Percentiles rank a stretch among this genome's conserved stretches.
Conservation (phyloP, 2,329 filamentous ascomycete species). For the Neophaeococcomyces mojaviensis region DNA sequence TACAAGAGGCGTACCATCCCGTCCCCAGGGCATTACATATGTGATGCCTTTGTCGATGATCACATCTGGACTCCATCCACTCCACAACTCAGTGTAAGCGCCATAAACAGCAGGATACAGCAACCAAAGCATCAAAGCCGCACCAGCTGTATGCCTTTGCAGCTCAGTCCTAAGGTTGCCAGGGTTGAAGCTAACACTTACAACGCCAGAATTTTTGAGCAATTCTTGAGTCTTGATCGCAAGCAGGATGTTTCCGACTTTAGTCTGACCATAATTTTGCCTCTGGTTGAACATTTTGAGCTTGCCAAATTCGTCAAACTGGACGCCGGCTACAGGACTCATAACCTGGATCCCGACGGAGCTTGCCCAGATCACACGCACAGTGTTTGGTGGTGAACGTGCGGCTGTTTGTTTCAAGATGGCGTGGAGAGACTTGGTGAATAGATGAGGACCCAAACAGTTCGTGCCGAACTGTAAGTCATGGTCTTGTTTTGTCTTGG, state of each 20-base stretch:
- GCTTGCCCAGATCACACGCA: constrained; percentile 28
- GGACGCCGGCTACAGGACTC: constrained; percentile 6
- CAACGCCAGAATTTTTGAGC: constrained; percentile 24
- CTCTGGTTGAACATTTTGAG: constrained; percentile 17
- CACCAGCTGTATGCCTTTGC: constrained; percentile 23
- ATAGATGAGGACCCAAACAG: constrained; percentile 31
- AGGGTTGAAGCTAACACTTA: constrained; percentile 34
- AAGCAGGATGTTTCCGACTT: constrained; percentile 28
- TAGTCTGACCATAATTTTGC: constrained; percentile 30
- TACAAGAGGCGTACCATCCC: constrained; percentile 13
- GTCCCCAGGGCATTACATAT: constrained; percentile 44
- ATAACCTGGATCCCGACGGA: constrained; percentile 10
- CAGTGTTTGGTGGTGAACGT: constrained; percentile 20
- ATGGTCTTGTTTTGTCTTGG: constrained; percentile 29
- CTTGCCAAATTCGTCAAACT: constrained; percentile 13
- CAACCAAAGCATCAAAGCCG: constrained; percentile 17
- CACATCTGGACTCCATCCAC: constrained; percentile 38
- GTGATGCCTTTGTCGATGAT: constrained; percentile 28
- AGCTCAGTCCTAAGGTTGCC: constrained; percentile 36
- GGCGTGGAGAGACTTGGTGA: constrained; percentile 33
- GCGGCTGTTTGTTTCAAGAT: constrained; percentile 27
- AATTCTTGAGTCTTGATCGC: constrained; percentile 19
- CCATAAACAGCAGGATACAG: constrained; percentile 32
- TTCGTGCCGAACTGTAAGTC: constrained; percentile 35
- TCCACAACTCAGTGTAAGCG: constrained; percentile 44